These are phyloP conservation scores for Neoconidiobolus thromboides DNA, from an alignment of 371 early-diverging fungal genomes.

Conservation along the genomic window DNA sequence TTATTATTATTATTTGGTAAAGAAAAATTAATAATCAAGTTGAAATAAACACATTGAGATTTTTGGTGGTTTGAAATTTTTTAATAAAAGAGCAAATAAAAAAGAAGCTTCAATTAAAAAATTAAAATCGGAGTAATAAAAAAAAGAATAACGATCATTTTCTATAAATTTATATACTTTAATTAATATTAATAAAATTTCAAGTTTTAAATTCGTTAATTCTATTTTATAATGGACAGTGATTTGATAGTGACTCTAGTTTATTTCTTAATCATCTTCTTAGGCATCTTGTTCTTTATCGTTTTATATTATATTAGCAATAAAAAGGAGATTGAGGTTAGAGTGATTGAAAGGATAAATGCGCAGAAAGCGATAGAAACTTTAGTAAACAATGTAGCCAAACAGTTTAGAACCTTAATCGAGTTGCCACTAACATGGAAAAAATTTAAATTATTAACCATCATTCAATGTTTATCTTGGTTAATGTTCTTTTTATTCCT, in stretches of 20 bases:
- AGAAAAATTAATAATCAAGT: too few relatives aligned
- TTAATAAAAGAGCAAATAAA: too few relatives aligned
- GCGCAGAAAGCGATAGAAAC: constrained; percentile 3
- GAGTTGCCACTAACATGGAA: not conserved
- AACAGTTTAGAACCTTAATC: not conserved
- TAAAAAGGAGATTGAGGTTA: constrained; percentile 2
- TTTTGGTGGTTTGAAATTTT: too few relatives aligned
- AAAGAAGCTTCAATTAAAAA: too few relatives aligned
- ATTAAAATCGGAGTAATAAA: too few relatives aligned
- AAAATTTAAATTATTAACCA: not conserved
- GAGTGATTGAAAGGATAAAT: constrained; percentile 1
- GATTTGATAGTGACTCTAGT: not conserved
- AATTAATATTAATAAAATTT: too few relatives aligned
- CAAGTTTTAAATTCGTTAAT: too few relatives aligned
- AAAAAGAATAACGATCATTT: too few relatives aligned
- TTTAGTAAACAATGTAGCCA: not conserved
- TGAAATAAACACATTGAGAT: too few relatives aligned
- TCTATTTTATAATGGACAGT: not conserved
- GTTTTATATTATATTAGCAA: not conserved
- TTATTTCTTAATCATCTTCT: not conserved
- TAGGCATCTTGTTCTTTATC: not conserved
- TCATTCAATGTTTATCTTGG: too few relatives aligned
- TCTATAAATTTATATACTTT: too few relatives aligned
- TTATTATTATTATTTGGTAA: too few relatives aligned
- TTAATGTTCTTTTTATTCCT: not conserved